Conservation (phyloP, 768 basidiomycete genomes). For the Russula earlei region DNA sequence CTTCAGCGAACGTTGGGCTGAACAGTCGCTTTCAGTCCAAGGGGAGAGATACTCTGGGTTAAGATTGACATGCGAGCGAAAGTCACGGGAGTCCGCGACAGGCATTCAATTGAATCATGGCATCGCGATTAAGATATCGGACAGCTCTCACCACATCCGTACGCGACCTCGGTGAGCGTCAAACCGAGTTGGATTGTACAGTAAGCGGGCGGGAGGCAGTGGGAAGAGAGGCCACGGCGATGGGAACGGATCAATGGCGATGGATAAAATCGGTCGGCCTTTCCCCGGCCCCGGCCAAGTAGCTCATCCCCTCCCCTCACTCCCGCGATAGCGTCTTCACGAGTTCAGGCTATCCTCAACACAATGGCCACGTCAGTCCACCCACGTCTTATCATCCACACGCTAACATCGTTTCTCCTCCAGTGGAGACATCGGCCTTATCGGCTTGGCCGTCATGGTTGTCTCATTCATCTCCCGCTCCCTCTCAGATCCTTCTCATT, state of each 20-base stretch:
- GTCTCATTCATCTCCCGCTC: constrained; percentile 9
- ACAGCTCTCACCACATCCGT: too few species aligned
- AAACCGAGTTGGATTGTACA: neutral
- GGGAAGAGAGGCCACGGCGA: too few species aligned
- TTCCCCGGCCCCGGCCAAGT: neutral
- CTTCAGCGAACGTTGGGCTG: too few species aligned
- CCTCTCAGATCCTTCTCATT: constrained; percentile 18
- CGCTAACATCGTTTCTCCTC: constrained; percentile 14
- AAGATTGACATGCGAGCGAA: too few species aligned
- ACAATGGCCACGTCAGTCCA: constrained; percentile 44
- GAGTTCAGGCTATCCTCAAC: constrained; percentile 27
- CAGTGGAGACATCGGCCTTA: constrained; percentile 96
- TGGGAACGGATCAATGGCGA: constrained; percentile 2
- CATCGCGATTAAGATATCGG: too few species aligned
- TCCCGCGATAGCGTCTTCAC: constrained; percentile 22
- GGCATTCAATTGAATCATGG: neutral
- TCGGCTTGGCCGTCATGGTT: constrained; percentile 98
- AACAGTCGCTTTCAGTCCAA: neutral
- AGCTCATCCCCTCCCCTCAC: neutral
- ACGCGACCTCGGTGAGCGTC: too few species aligned
- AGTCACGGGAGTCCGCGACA: neutral
- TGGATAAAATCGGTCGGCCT: constrained; percentile 5
- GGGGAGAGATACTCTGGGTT: too few species aligned
- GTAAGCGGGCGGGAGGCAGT: neutral
- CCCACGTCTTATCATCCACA: constrained; percentile 25